Evolutionary conservation across 768 basidiomycete species (phyloP).

Genomic region (Grammothele lineata): DNA sequence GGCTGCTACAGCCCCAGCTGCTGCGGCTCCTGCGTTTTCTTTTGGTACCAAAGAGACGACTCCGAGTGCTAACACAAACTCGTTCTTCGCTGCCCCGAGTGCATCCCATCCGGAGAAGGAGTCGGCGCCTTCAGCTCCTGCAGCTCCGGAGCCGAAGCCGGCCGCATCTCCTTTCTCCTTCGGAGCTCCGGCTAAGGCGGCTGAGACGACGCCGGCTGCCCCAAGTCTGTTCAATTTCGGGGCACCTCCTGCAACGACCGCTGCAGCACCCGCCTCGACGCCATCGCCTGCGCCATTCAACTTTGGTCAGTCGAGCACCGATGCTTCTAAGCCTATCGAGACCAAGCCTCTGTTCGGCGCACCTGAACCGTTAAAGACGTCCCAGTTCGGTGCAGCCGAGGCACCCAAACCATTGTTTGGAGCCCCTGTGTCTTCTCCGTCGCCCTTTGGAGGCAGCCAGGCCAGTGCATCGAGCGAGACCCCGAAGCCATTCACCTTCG

Average conservation of each 20-base stretch:
- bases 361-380: too few species aligned
- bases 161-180: slow-evolving; percentile 5
- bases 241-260: not conserved
- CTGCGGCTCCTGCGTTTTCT: too few species aligned
- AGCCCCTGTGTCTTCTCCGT: slow-evolving; percentile 8
- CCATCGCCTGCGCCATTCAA: slow-evolving; percentile 14
- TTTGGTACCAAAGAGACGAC: too few species aligned
- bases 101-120: too few species aligned
- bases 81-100: too few species aligned
- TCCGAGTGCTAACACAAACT: too few species aligned
- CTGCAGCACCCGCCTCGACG: slow-evolving; percentile 2
- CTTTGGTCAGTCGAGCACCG: slow-evolving; percentile 16
- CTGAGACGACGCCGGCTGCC: not conserved
- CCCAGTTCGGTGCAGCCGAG: slow-evolving; percentile 9
- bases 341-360: slow-evolving; percentile 9
- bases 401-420: slow-evolving; percentile 9
- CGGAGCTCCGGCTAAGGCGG: not conserved
- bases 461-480: slow-evolving; percentile 9
- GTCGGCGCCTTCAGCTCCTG: not conserved
- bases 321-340: slow-evolving; percentile 1
- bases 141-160: not conserved
- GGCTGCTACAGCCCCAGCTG: not conserved
- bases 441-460: slow-evolving; percentile 13
- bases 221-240: slow-evolving; percentile 10
- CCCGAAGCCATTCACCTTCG: slow-evolving; percentile 27